Evolutionary conservation across 345 rosid genomes (phyloP).

Genomic region (Hibiscus tridactylites): DNA sequence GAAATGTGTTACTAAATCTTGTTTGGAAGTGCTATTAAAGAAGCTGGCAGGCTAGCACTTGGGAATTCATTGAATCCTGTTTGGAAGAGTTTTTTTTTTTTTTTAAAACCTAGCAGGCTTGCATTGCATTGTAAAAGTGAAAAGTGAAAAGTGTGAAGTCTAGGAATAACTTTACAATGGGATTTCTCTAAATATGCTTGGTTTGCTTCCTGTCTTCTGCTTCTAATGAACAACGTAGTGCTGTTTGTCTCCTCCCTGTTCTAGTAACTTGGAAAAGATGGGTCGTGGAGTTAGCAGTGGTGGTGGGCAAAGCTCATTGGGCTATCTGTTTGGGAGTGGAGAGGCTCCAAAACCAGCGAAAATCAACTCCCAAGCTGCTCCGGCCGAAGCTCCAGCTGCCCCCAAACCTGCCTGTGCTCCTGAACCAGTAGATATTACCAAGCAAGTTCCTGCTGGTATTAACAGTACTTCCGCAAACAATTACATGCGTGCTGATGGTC

Average conservation of each 20-base stretch:
- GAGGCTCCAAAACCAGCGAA: constrained; percentile 62
- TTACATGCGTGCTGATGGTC: constrained; percentile 73
- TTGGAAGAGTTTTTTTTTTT: not conserved
- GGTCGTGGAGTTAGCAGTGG: constrained; percentile 80
- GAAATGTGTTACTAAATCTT: not conserved
- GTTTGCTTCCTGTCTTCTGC: not conserved
- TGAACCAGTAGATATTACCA: constrained; percentile 36
- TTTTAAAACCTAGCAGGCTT: not conserved
- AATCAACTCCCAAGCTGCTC: constrained; percentile 25
- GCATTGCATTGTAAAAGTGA: not conserved
- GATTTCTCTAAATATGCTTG: not conserved
- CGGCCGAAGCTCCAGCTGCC: constrained; percentile 26
- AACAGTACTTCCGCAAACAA: constrained; percentile 55
- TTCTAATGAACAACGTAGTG: not conserved
- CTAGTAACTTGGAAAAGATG: constrained; percentile 26
- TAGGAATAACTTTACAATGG: not conserved
- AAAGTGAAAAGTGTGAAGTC: not conserved
- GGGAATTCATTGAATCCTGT: too few species aligned
- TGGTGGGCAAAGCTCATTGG: constrained; percentile 85
- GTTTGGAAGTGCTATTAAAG: not conserved
- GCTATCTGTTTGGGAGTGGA: constrained; percentile 65
- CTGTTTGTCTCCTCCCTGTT: not conserved
- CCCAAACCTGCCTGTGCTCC: constrained; percentile 34
- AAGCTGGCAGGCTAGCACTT: too few species aligned
- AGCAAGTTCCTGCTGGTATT: constrained; percentile 63